Evolutionary conservation across 345 rosid genomes (phyloP), one percentile per base, ranked within the genome.

Genomic region (Mallotus nudiflorus): DNA sequence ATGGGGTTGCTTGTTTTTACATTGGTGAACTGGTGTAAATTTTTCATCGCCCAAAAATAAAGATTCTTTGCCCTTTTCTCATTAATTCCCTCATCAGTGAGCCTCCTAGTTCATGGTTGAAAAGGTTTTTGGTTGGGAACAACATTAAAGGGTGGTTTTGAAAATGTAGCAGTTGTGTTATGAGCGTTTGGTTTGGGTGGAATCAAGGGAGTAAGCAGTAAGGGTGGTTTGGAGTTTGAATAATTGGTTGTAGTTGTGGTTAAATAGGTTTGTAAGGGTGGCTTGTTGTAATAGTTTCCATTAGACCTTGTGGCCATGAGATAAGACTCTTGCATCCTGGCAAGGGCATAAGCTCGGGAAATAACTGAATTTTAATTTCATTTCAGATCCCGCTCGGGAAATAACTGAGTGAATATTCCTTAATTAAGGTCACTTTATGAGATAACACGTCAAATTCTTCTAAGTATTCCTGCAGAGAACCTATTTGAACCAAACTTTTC

Each of bases 191-290:
- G n/a, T n/a, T 13, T 51, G 0, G 55, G 22, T 5, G 1, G 55
- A 1, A 19, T 0, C 2, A 4, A 0, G 0, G 5, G 1, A 16
- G 25, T 16, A n/a, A n/a, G 5, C 5, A 6, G 6, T 7, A 12
- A 6, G 18, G 54, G 10, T 50, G 20, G 15, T 50, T 18, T 50
- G 54, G 54, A 2, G 3, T 7, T 50, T 6, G 54, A 5, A 12
- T 1, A 18, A 1, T 2, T 6, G 54, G 4, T 2, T 4, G 7
- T 2, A 18, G 15, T n/a, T 50, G 54, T 50, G 18, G 12, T 48
- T 20, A 24, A 50, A 24, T 50, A 50, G 24, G 24, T 18, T 7
- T 50, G 10, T n/a, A n/a, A n/a, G n/a, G n/a, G n/a, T n/a, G n/a
- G n/a, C n/a, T n/a, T n/a, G n/a, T n/a, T n/a, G n/a, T n/a, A n/a